Evolutionary conservation across 805 yeast genomes (phyloP).

Genomic region (Nematodospora valgi): DNA sequence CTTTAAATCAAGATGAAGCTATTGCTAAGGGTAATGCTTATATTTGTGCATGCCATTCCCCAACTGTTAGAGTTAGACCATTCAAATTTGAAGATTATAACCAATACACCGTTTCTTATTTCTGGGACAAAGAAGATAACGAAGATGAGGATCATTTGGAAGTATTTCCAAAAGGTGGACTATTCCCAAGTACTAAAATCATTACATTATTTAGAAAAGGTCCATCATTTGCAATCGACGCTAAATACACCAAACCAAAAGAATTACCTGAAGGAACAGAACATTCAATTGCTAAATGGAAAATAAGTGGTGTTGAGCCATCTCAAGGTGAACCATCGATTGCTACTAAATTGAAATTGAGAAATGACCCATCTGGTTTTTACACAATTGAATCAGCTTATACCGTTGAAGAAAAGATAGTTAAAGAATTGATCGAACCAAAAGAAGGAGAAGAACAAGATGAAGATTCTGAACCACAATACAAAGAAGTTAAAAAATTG

Average conservation of each 20-base stretch:
- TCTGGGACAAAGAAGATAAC: conserved; percentile 91
- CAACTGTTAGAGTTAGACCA: conserved; percentile 97
- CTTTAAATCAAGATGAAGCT: conserved; percentile 98
- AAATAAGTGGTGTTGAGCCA: conserved; percentile 78
- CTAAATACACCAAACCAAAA: conserved; percentile 74
- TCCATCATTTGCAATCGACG: conserved; percentile 75
- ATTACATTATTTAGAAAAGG: conserved; percentile 89
- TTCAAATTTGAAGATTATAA: conserved; percentile 96
- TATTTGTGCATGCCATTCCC: conserved; percentile 98
- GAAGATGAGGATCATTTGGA: conserved; percentile 91
- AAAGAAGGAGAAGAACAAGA: conserved; percentile 51
- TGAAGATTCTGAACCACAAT: conserved; percentile 77
- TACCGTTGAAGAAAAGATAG: conserved; percentile 87
- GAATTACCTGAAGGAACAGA: conserved; percentile 70
- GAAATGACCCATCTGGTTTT: conserved; percentile 96
- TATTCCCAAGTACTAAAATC: conserved; percentile 92
- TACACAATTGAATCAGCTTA: conserved; percentile 91
- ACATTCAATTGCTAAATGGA: conserved; percentile 77
- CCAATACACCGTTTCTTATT: conserved; percentile 88
- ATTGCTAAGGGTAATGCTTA: conserved; percentile 99
- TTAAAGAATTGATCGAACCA: conserved; percentile 79
- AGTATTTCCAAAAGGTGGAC: conserved; percentile 93
- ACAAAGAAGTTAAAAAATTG: conserved; percentile 85
- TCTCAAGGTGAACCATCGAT: conserved; percentile 72
- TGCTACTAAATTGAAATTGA: conserved; percentile 87